Base-by-base conservation (phyloP, 2,329 filamentous ascomycete genomes). In the Penicillium thymicola region DNA sequence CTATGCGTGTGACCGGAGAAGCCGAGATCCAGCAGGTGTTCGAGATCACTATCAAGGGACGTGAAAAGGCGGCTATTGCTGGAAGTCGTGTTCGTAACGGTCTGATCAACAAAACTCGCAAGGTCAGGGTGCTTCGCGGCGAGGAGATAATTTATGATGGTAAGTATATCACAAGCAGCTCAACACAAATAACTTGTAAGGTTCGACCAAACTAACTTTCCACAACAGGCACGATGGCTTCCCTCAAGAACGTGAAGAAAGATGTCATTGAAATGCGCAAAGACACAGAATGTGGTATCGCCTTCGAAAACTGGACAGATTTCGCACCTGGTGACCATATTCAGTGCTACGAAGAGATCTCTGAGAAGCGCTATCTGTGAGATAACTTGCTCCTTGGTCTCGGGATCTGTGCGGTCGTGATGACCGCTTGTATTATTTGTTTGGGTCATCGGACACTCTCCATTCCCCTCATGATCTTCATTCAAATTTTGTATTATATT, bases 221-320 rank as follows among this genome's bases (percentile, higher is more conserved):
- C 30, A 38, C 16, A 55, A 18, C 18, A 96, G 93, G 92, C 63
- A 82, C 82, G 50, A 84, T 97, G 42, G 82, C 85, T 18, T 90
- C 90, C 1, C 84, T 99, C 57, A 97, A 94, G 78, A 89, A 95
- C 68, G 85, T 89, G 72, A 97, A 97, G 81, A 95, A 95, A 72
- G 90, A 97, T 63, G 89, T 94, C 30, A 79, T 80, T 44, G 90
- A 96, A 69, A 94, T 96, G 86, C 86, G 86, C 67, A 97, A 96
- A 76, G 92, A 92, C 57, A 85, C 83, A n/a, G 94, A 99, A 75
- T 99, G 94, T 67, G 94, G 94, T 63, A 87, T 99, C 64, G 86
- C 85, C 51, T 93, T 99, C 67, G 85, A 88, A 3, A 82, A 81
- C 32, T 99, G 91, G 85, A 81, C 88, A 46, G 89, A 85, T 23